Evolutionary conservation across 148 eudicot genomes (phyloP).

Genomic region (Suaeda aralocaspica): DNA sequence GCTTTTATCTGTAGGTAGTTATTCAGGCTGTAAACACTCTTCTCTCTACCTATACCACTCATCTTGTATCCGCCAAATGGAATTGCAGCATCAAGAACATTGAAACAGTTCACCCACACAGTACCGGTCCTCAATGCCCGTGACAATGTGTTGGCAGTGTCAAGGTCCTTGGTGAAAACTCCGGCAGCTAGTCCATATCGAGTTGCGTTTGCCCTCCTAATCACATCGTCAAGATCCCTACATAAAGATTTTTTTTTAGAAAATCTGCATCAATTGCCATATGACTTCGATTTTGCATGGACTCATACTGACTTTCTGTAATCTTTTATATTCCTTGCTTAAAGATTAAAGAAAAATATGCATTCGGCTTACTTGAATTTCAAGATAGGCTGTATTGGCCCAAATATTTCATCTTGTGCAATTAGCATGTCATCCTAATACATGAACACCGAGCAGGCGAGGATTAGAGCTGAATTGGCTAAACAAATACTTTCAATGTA

Average conservation of each 20-base stretch:
- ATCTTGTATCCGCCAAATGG: slow-evolving; percentile 94
- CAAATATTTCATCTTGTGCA: slow-evolving; percentile 91
- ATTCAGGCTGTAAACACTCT: slow-evolving; percentile 72
- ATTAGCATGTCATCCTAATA: slow-evolving; percentile 85
- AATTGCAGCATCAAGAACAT: slow-evolving; percentile 84
- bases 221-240: slow-evolving; percentile 76
- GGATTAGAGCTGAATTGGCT: too few relatives aligned
- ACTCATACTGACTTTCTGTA: too few relatives aligned
- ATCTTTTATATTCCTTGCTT: too few relatives aligned
- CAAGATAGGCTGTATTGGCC: slow-evolving; percentile 87
- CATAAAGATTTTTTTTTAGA: background rate
- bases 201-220: slow-evolving; percentile 70
- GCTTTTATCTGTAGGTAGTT: slow-evolving; percentile 89
- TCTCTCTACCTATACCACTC: slow-evolving; percentile 96
- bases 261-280: background rate
- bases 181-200: slow-evolving; percentile 89
- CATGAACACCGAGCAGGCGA: background rate
- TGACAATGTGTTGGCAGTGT: slow-evolving; percentile 74
- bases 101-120: slow-evolving; percentile 93
- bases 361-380: slow-evolving; percentile 85
- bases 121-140: slow-evolving; percentile 79
- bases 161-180: slow-evolving; percentile 61
- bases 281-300: too few relatives aligned
- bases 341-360: too few relatives aligned
- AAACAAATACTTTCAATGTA: background rate